Conservation (phyloP, 2,329 filamentous ascomycete genomes). For the Alternaria conjuncta region DNA sequence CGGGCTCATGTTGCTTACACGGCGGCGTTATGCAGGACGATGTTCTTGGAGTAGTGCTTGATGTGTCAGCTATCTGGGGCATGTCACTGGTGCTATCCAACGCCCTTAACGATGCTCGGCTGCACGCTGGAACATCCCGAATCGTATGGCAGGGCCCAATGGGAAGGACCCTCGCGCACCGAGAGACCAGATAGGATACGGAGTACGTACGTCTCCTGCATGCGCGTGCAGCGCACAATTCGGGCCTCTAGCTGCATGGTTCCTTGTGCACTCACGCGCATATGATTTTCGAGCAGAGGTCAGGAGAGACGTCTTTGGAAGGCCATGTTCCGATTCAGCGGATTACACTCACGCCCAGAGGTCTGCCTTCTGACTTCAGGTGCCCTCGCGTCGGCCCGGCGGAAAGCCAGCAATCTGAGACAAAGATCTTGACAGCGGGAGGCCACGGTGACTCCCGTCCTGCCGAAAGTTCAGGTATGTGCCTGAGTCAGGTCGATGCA, state of each 20-base stretch:
- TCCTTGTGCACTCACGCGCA: not conserved
- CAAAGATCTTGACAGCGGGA: constrained; percentile 6
- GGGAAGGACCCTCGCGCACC: not conserved
- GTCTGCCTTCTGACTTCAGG: not conserved
- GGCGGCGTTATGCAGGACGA: not conserved
- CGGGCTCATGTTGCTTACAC: not conserved
- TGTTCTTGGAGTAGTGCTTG: not conserved
- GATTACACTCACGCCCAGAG: not conserved
- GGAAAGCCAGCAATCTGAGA: not conserved
- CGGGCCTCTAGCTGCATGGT: not conserved
- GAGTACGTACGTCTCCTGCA: not conserved
- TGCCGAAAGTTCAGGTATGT: not conserved
- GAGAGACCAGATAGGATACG: not conserved
- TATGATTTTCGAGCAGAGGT: not conserved
- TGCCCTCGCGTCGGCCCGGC: not conserved
- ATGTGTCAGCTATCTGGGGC: not conserved
- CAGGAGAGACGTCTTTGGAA: not conserved
- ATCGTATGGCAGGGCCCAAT: not conserved
- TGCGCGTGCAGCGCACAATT: not conserved
- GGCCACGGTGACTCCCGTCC: not conserved
- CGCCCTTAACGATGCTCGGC: not conserved
- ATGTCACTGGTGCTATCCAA: not conserved
- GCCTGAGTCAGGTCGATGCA: not conserved
- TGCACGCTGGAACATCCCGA: not conserved
- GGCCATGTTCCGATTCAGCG: not conserved